A percentile compares a stretch with the other conserved stretches of the same genome.
phyloP scores from a whole-genome alignment of 495 filamentous ascomycete genomes.

The Poronia punctata region DNA sequence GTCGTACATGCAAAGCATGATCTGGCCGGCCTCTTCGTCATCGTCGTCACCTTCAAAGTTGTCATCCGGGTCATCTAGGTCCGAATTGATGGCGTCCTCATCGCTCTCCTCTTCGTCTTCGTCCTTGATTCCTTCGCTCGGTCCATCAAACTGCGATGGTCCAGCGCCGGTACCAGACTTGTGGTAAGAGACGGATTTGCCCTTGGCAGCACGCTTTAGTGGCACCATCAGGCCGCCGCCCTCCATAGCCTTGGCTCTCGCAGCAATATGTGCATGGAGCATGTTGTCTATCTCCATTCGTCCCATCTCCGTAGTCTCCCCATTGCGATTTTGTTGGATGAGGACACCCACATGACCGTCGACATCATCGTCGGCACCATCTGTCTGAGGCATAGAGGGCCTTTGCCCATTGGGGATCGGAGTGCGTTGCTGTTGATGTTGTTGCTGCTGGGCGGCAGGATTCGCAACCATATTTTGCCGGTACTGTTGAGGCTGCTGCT shows the following conservation, averaged over 20 bases:
- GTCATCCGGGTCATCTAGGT: conserved; percentile 92
- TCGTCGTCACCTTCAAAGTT: conserved; percentile 67
- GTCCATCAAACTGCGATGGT: conserved; percentile 58
- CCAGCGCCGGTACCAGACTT: conserved; percentile 16
- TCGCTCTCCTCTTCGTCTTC: conserved; percentile 80
- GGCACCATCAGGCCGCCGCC: conserved; percentile 79
- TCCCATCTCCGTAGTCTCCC: conserved; percentile 37
- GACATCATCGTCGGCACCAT: conserved; percentile 60
- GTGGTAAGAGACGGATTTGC: conserved; percentile 13
- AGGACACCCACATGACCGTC: conserved; percentile 51
- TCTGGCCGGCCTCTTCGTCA: conserved; percentile 74
- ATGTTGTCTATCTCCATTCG: conserved; percentile 52
- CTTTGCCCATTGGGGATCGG: conserved; percentile 33
- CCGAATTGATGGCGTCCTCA: conserved; percentile 97
- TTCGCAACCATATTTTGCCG: conserved; percentile 34
- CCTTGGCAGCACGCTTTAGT: conserved; percentile 37
- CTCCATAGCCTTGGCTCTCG: conserved; percentile 62
- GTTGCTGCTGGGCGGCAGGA: conserved; percentile 27
- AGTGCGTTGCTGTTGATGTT: conserved; percentile 25
- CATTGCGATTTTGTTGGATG: conserved; percentile 35
- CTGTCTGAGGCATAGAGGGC: conserved; percentile 54
- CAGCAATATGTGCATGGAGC: conserved; percentile 60
- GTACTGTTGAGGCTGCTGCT: conserved; percentile 38
- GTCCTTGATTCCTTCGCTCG: conserved; percentile 55
- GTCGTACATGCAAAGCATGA: conserved; percentile 98